Evolutionary conservation across 2,329 filamentous ascomycete genomes (phyloP).

Genomic region (Aspergillus pseudoterreus): DNA sequence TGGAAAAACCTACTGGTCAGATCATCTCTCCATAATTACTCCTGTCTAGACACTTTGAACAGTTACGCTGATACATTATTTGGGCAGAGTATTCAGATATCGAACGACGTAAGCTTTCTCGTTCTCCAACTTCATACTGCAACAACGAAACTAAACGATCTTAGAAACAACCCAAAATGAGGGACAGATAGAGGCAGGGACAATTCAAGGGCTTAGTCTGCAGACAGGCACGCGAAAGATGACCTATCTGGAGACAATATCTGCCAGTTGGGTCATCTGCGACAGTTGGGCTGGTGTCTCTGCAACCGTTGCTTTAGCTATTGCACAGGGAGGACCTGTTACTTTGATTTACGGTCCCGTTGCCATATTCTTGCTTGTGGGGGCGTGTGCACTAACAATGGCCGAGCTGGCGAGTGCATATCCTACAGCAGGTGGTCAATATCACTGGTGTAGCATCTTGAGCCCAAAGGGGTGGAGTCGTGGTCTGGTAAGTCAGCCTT

Average conservation of each 20-base stretch:
- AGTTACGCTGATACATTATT: not conserved
- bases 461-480: conserved; percentile 10
- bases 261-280: conserved; percentile 17
- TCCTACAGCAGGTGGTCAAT: conserved; percentile 39
- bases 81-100: not conserved
- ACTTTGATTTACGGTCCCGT: conserved; percentile 14
- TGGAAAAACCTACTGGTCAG: not conserved
- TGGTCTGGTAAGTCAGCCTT: conserved; percentile 20
- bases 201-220: not conserved
- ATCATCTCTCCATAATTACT: not conserved
- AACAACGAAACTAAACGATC: not conserved
- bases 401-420: conserved; percentile 36
- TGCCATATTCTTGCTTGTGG: not conserved
- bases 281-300: conserved; percentile 23
- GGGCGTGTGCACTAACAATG: conserved; percentile 24
- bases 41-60: not conserved
- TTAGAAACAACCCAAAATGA: not conserved
- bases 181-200: not conserved
- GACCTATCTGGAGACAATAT: not conserved
- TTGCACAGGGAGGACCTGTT: conserved; percentile 20
- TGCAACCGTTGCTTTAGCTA: conserved; percentile 18
- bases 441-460: conserved; percentile 35
- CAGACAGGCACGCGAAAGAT: not conserved
- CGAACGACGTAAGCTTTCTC: not conserved
- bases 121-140: not conserved